Evolutionary conservation across 1,139 yeast genomes (phyloP), one percentile per base, ranked within the genome.

Genomic region (Scheffersomyces lignicola): DNA sequence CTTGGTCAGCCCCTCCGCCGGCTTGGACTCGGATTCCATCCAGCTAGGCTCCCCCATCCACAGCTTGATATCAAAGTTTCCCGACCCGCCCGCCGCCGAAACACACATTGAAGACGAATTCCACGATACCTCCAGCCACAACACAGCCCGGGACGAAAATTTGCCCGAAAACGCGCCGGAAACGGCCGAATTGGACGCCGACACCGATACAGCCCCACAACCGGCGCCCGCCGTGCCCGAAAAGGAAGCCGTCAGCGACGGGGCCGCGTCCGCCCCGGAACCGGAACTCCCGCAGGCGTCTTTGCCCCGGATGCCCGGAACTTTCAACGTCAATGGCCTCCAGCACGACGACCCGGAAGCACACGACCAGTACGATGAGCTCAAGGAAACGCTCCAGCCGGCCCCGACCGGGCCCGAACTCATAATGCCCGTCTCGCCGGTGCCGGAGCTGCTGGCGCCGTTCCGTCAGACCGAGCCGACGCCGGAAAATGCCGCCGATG

Each of bases 221-320:
- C n/a, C n/a, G n/a, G n/a, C n/a, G n/a, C n/a, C n/a, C n/a, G n/a
- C n/a, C n/a, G n/a, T n/a, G n/a, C n/a, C n/a, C n/a, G n/a, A n/a
- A n/a, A n/a, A n/a, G n/a, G n/a, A n/a, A n/a, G n/a, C n/a, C n/a
- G n/a, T n/a, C n/a, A n/a, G n/a, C n/a, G n/a, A n/a, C n/a, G n/a
- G n/a, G n/a, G n/a, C n/a, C n/a, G n/a, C n/a, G n/a, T n/a, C n/a
- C n/a, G n/a, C n/a, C n/a, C n/a, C n/a, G n/a, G n/a, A n/a, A n/a
- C n/a, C n/a, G n/a, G n/a, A n/a, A n/a, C n/a, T n/a, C n/a, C 36
- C 35, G 2, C 29, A 39, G 2, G 35, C 38, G 37, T 43, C 43
- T 11, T 51, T 78, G n/a, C 87, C 86, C 8, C 58, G 87, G 32
- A 69, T 75, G 56, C 80, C 83, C 1, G 87, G 80, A 1, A 73